These are phyloP conservation scores for Heterococcus sp. DNA, from an alignment of 108 stramenopile species.

Conservation along the genomic window DNA sequence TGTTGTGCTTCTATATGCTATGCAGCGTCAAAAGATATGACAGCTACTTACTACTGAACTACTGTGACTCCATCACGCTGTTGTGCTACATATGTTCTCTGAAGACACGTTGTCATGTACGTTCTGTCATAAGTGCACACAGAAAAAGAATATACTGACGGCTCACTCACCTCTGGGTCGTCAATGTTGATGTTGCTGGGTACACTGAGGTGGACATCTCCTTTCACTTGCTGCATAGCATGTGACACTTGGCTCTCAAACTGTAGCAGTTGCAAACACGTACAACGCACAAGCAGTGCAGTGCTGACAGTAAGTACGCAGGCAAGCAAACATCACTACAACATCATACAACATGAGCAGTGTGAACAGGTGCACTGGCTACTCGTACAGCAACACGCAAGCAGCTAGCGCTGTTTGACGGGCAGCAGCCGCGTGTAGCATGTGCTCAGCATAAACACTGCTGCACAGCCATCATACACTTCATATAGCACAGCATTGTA, in stretches of 20 bases:
- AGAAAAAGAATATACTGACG: not conserved
- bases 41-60: not conserved
- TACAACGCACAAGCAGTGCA: not conserved
- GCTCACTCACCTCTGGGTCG: conserved; percentile 35
- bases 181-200: conserved; percentile 59
- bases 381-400: too few species aligned
- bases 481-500: too few species aligned
- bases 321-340: not conserved
- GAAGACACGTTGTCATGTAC: not conserved
- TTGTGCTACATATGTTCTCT: not conserved
- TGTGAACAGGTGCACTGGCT: too few species aligned
- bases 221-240: conserved; percentile 57
- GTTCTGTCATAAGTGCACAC: not conserved
- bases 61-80: not conserved
- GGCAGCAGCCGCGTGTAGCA: too few species aligned
- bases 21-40: not conserved
- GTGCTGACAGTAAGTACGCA: not conserved
- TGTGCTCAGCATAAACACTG: too few species aligned
- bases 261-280: not conserved
- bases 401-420: too few species aligned
- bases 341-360: too few species aligned
- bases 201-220: conserved; percentile 57
- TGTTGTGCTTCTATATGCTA: not conserved
- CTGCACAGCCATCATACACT: too few species aligned
- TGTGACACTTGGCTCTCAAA: conserved; percentile 54